Evolutionary conservation across 371 early-diverging fungal genomes (phyloP), one percentile per base, ranked within the genome.

Genomic region (Synchytrium microbalum): DNA sequence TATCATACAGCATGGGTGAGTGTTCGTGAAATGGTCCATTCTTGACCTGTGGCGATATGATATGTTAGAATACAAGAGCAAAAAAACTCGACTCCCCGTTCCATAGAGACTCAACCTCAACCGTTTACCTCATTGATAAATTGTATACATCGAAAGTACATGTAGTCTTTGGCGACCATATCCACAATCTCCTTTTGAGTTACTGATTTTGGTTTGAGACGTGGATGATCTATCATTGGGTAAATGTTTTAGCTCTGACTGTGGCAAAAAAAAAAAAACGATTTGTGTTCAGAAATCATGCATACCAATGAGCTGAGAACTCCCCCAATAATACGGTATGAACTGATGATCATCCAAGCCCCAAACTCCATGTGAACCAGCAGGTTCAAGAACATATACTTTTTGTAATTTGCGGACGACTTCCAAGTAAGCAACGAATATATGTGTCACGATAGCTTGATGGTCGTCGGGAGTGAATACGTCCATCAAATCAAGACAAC

Each of bases 351-450:
- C 99, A 71, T 99, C 99, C 29, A 99, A 70, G 3, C 98, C 98
- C 99, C 99, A 99, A 25, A 95, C 95, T 63, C 99, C 99, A 69
- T 98, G 96, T 13, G 92, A 91, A 0, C 99, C 99, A 13, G 99
- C 99, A 5, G 99, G 99, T 71, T 99, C 99, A 23, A 99, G 79
- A 86, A 92, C 90, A 79, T 97, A 99, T 29, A 87, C 84, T 63
- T 85, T 81, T 70, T 99, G 98, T 30, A 98, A 77, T 46, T 82
- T 79, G 57, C 97, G 83, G 85, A 96, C 91, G 26, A 96, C 69
- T 1, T 80, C 77, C 46, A 98, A 84, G 26, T 38, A 73, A 68
- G 55, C 77, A 66, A 84, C 86, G 74, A 99, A 92, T n/a, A 95
- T 84, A 14, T 82, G 74, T 51, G 59, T 27, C 3, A 92, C 92